phyloP scores from a whole-genome alignment of 176 grass and related monocot genomes.

The Triticum timopheevii region DNA sequence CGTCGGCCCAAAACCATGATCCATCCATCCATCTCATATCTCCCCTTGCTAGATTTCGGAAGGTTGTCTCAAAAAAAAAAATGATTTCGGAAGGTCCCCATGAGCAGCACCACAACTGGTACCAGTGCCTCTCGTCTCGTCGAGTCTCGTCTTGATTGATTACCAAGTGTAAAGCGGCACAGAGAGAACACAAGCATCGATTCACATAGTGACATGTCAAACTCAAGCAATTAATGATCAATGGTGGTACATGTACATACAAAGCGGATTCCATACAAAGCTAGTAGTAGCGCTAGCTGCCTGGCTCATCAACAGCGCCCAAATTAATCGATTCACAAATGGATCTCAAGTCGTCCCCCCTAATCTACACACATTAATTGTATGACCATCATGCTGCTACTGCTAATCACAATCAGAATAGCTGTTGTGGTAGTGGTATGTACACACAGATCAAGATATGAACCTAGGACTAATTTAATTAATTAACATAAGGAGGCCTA shows the following conservation, averaged over 20 bases:
- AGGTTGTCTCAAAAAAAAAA: not conserved
- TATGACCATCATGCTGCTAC: constrained; percentile 19
- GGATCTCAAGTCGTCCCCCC: not conserved
- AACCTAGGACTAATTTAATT: constrained; percentile 45
- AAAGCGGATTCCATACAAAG: no score
- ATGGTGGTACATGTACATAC: constrained; percentile 33
- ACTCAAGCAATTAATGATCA: constrained; percentile 36
- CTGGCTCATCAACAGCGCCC: constrained; percentile 26
- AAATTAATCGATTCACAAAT: constrained; percentile 43
- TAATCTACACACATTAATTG: constrained; percentile 32
- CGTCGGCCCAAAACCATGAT: not conserved
- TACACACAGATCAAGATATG: constrained; percentile 45
- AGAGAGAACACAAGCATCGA: constrained; percentile 2
- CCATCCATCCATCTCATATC: not conserved
- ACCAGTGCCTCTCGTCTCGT: not conserved
- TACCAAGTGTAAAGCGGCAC: constrained; percentile 6
- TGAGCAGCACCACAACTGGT: not conserved
- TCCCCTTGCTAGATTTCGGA: not conserved
- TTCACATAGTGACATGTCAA: constrained; percentile 42
- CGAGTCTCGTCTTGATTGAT: not conserved
- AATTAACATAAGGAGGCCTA: constrained; percentile 44
- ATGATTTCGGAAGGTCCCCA: not conserved
- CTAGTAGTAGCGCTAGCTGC: not conserved
- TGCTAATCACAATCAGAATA: constrained; percentile 39
- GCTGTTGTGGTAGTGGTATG: constrained; percentile 26